These are phyloP conservation scores for Lathyrus oleraceus DNA, from an alignment of 306 rosid species.

Conservation along the genomic window DNA sequence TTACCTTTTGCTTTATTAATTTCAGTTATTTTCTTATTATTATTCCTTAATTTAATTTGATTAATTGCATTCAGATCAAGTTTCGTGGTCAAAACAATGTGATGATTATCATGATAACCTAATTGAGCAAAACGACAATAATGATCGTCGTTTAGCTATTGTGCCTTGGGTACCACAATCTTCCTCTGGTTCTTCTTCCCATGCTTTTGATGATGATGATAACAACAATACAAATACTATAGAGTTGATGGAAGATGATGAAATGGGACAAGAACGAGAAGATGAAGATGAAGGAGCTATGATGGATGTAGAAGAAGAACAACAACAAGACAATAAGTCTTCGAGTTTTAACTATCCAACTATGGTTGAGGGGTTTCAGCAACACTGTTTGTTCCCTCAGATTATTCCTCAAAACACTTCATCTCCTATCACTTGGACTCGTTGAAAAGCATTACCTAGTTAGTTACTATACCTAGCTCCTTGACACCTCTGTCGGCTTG, in stretches of 20 bases:
- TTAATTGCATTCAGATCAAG: conserved; percentile 43
- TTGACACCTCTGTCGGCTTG: too few relatives aligned
- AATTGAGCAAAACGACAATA: neutral
- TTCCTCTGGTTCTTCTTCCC: conserved; percentile 1
- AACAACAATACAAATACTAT: neutral
- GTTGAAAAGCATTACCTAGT: conserved; percentile 21
- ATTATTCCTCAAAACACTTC: conserved; percentile 65
- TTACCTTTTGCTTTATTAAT: neutral
- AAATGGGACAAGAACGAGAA: conserved; percentile 20
- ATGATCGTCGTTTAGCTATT: conserved; percentile 46
- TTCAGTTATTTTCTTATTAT: neutral
- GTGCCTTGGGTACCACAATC: conserved; percentile 60
- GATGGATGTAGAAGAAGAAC: conserved; percentile 69
- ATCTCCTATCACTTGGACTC: conserved; percentile 75
- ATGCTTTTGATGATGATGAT: conserved; percentile 3
- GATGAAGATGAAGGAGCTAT: neutral
- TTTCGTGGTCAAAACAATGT: conserved; percentile 32
- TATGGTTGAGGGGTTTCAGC: conserved; percentile 50
- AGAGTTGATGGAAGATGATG: conserved; percentile 60
- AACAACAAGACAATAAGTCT: neutral
- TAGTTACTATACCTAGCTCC: too few relatives aligned
- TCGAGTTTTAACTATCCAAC: conserved; percentile 5
- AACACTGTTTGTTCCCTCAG: conserved; percentile 73
- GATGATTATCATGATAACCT: conserved; percentile 2
- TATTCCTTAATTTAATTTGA: neutral